These are phyloP conservation scores for Bolboschoenoplectus hybrid DNA, from an alignment of 202 grass and related monocot genomes.

Conservation along the genomic window DNA sequence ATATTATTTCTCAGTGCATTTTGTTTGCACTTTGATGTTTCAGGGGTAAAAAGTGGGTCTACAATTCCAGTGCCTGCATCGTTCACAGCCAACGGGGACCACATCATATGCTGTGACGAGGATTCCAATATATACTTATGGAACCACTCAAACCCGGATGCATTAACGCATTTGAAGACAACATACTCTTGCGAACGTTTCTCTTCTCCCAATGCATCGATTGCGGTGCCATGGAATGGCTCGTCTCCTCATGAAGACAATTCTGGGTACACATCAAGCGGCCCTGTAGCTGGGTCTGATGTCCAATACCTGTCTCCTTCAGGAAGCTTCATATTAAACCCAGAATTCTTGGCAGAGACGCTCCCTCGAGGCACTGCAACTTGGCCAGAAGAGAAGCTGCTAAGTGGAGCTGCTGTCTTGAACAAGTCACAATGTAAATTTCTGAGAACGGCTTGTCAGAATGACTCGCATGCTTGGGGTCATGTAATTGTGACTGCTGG, in stretches of 20 bases:
- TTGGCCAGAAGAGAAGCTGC: conserved; percentile 96
- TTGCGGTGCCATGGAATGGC: conserved; percentile 90
- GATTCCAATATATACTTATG: conserved; percentile 86
- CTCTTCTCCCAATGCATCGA: conserved; percentile 60
- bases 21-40: conserved; percentile 17
- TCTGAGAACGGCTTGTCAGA: conserved; percentile 63
- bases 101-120: conserved; percentile 75
- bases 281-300: conserved; percentile 38
- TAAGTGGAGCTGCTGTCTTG: conserved; percentile 43
- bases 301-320: conserved; percentile 51
- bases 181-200: conserved; percentile 84
- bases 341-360: conserved; percentile 58
- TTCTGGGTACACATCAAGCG: conserved; percentile 40
- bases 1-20: conserved; percentile 18
- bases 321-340: conserved; percentile 60
- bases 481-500: conserved; percentile 91
- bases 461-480: conserved; percentile 72
- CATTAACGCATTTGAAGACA: conserved; percentile 64
- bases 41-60: conserved; percentile 62
- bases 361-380: conserved; percentile 68
- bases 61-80: conserved; percentile 67
- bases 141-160: conserved; percentile 62
- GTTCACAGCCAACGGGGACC: conserved; percentile 79
- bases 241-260: conserved; percentile 39
- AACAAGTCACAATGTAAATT: conserved; percentile 67